Evolutionary conservation across 2,329 filamentous ascomycete species (phyloP), one percentile per base, ranked within the genome.

Genomic region (Westerdykella sp.): DNA sequence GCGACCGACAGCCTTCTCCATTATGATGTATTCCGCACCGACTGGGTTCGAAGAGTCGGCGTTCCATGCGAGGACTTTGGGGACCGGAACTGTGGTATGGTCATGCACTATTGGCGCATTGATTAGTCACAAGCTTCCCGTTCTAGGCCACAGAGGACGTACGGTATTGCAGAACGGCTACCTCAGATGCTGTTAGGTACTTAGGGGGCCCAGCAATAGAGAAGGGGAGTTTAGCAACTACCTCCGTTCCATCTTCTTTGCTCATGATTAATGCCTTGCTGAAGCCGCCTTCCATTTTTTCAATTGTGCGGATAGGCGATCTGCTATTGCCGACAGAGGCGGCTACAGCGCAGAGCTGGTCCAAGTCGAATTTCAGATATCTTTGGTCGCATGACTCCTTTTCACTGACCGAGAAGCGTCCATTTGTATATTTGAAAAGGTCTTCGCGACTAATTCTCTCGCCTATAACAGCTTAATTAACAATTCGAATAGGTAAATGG

Each of bases 11-110:
- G 53, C 54, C 35, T 60, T 63, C 39, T 66, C 61, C 59, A 66
- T 64, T 5, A 68, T 44, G 18, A 67, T 66, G 38, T 65, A 67
- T 47, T 68, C 65, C 1, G 50, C 47, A 5, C 63, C 59, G 10
- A 67, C 49, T 11, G 57, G 53, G 21, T 65, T 66, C 5, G 50
- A 52, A 10, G 47, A 1, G 18, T 61, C 50, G 7, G 48, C 47
- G 40, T 44, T 53, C 58, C 56, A 66, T 1, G 53, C 52, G 28
- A 60, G 37, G 14, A 65, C 56, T 42, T 54, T 53, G 1, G 57
- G 51, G 16, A 62, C 60, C 0, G 59, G 60, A 40, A 51, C 51
- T 43, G 15, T 34, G 43, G 50, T 54, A 42, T 47, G 51, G 28
- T n/a, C n/a, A n/a, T 51, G 31, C 37, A 41, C 37, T 37, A 51